These are phyloP conservation scores for Chlorella sp. DNA, from an alignment of 139 green algal genomes.

Conservation along the genomic window DNA sequence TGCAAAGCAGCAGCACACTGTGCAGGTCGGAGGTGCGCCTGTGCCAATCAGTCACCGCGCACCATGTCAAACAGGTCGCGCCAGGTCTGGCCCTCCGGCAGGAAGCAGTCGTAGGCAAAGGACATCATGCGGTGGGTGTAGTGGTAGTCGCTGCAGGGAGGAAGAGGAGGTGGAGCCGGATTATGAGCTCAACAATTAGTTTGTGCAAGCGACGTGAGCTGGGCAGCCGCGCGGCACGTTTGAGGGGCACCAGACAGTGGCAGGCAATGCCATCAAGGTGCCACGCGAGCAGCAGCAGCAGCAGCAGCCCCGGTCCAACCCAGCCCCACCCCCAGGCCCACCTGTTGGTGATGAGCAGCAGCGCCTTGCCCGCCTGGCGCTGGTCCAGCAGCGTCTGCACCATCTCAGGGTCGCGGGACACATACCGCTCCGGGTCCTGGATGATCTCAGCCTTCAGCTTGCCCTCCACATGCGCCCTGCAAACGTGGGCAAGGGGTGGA, in stretches of 20 bases:
- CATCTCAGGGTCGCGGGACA: constrained; percentile 90
- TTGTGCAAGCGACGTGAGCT: too few relatives aligned
- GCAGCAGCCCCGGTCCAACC: too few relatives aligned
- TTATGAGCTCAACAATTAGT: too few relatives aligned
- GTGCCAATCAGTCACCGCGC: neutral
- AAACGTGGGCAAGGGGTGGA: neutral
- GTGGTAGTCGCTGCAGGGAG: neutral
- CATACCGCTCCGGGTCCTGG: constrained; percentile 72
- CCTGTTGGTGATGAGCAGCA: constrained; percentile 97
- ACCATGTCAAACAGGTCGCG: constrained; percentile 97
- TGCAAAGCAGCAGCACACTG: neutral
- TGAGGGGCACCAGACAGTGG: too few relatives aligned
- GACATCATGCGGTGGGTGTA: constrained; percentile 85
- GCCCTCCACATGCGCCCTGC: constrained; percentile 91
- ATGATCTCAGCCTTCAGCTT: constrained; percentile 96
- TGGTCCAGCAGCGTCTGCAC: constrained; percentile 92
- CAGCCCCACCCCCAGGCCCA: too few relatives aligned
- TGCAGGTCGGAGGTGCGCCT: too few relatives aligned
- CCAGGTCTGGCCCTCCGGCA: constrained; percentile 85
- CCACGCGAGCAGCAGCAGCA: too few relatives aligned
- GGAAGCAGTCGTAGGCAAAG: constrained; percentile 85
- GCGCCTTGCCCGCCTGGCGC: constrained; percentile 64
- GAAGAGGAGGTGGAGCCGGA: too few relatives aligned
- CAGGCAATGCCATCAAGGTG: too few relatives aligned
- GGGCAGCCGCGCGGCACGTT: too few relatives aligned